Evolutionary conservation across 2,329 filamentous ascomycete species (phyloP), one percentile per base, ranked within the genome.

Genomic region (Kalaharituber pfeilii): DNA sequence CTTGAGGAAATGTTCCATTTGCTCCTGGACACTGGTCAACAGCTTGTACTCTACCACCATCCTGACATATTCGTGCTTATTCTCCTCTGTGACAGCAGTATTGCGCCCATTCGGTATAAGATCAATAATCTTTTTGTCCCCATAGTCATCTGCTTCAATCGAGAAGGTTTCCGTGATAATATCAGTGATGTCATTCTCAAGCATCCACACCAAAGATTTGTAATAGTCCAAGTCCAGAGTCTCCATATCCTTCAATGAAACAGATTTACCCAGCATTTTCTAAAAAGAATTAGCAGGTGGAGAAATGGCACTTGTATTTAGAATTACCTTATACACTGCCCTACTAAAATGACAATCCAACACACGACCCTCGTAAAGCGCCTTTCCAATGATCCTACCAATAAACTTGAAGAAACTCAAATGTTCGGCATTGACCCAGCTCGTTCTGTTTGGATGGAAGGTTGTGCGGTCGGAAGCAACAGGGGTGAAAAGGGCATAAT

Each of bases 381-480:
- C 91, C 70, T 98, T 98, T 64, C 91, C 93, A 63, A 98, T 98
- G 69, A 98, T 87, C 50, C 91, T 85, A 42, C 91, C 91, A 65
- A 98, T 95, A 70, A 98, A 98, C 68, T 96, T 96, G 79, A 98
- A 98, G 77, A 95, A 98, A 73, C 86, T 80, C 56, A 96, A 70
- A 72, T 98, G 93, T 69, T 98, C 89, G 29, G 85, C 82, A 67
- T 98, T 98, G 76, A 96, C 82, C 45, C 81, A 81, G 69, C 89
- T 96, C 59, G 93, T 77, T 66, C 86, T 86, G 69, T 95, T 98
- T 15, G 93, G 91, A 68, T 98, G 91, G 81, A 98, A 98, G 0
- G 91, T 98, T 0, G 93, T 98, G 53, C 89, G 83, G 67, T 98
- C 91, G 25, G 91, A 93, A 24, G 91, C 94, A 25, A 98, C 93